These are phyloP conservation scores for Tillandsia fasciculata DNA, from an alignment of 176 grass and related monocot genomes.

Conservation along the genomic window DNA sequence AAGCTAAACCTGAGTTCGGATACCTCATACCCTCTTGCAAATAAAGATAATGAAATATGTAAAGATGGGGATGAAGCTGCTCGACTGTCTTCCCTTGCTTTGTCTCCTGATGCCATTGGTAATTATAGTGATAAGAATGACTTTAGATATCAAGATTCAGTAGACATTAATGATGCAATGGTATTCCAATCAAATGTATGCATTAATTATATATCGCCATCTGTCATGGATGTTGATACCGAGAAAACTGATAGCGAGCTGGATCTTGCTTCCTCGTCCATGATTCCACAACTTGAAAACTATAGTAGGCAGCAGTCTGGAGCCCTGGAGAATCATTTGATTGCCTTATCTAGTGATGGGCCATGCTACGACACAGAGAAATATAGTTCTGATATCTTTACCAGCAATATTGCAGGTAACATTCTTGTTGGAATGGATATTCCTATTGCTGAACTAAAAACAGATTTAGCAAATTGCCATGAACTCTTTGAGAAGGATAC, in stretches of 20 bases:
- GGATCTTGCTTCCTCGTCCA: slow-evolving; percentile 11
- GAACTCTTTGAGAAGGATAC: slow-evolving; percentile 23
- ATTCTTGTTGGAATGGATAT: slow-evolving; percentile 31
- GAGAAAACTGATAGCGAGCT: background rate
- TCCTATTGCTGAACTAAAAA: slow-evolving; percentile 28
- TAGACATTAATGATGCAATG: slow-evolving; percentile 16
- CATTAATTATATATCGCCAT: slow-evolving; percentile 18
- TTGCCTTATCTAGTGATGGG: slow-evolving; percentile 23
- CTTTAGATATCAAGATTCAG: slow-evolving; percentile 23
- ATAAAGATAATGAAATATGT: slow-evolving; percentile 37
- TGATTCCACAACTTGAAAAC: slow-evolving; percentile 35
- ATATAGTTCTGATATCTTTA: slow-evolving; percentile 22
- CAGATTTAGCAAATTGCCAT: slow-evolving; percentile 13
- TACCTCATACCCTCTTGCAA: slow-evolving; percentile 35
- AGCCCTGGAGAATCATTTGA: slow-evolving; percentile 11
- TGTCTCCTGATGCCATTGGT: slow-evolving; percentile 36
- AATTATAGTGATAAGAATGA: slow-evolving; percentile 28
- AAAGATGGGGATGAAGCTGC: slow-evolving; percentile 15
- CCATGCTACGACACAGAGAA: slow-evolving; percentile 15
- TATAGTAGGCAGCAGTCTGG: slow-evolving; percentile 24
- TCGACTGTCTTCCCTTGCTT: slow-evolving; percentile 19
- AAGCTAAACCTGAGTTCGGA: slow-evolving; percentile 32
- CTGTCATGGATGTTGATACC: slow-evolving; percentile 12
- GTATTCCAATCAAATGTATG: slow-evolving; percentile 18
- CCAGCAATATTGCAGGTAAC: slow-evolving; percentile 20